These are phyloP conservation scores for Penicillium sp. DNA, from an alignment of 2,329 filamentous ascomycete genomes.

Conservation along the genomic window DNA sequence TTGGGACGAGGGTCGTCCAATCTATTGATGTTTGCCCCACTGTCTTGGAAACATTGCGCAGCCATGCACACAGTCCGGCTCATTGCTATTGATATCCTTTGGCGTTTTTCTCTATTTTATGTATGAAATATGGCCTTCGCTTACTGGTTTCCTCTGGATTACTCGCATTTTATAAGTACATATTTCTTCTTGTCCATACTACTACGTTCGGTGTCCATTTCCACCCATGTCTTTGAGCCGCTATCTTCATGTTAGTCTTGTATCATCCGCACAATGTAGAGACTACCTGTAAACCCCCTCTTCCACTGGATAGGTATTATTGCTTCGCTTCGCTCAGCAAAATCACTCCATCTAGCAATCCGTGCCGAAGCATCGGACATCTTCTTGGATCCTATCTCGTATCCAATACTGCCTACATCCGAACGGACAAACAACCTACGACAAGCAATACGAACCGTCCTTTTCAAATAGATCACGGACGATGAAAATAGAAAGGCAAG, in stretches of 20 bases:
- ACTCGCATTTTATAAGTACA: conserved; percentile 11
- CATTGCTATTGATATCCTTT: conserved; percentile 12
- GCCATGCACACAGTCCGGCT: conserved; percentile 8
- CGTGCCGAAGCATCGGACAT: no score
- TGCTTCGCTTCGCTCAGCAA: no score
- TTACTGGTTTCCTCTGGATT: not conserved
- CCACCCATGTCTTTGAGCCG: no score
- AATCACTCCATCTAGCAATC: not conserved
- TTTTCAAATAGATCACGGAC: no score
- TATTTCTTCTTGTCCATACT: conserved; percentile 17
- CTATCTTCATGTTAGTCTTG: not conserved
- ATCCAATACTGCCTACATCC: no score
- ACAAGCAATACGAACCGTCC: no score
- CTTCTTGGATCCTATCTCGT: no score
- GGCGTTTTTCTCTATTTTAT: not conserved
- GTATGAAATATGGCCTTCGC: conserved; percentile 11
- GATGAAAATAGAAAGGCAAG: no score
- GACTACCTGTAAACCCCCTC: not conserved
- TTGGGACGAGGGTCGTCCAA: conserved; percentile 44
- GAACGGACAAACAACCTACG: no score
- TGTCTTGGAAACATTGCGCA: conserved; percentile 4
- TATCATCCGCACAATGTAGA: not conserved
- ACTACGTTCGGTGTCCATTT: conserved; percentile 3
- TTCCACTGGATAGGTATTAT: not conserved
- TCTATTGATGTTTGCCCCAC: conserved; percentile 32